phyloP scores from a whole-genome alignment of 164 flowering plant species.

The grape (Vitis vinifera) region DNA sequence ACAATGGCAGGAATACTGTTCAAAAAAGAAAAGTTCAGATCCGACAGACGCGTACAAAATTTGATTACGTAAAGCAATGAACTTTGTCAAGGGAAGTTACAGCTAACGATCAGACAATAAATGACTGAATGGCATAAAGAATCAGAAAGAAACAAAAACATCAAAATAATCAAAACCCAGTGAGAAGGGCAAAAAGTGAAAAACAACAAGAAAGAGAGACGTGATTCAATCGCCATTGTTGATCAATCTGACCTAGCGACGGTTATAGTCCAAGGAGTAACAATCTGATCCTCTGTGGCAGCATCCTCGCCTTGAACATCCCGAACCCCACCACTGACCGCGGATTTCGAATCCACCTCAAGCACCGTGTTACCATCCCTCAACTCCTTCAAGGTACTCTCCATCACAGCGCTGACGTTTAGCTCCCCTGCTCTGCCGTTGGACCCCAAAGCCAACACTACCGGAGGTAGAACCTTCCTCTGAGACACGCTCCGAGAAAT shows the following conservation, averaged over 20 bases:
- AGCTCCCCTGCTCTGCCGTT: slow-evolving; percentile 23
- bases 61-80: no score
- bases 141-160: background rate
- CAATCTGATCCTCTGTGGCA: slow-evolving; percentile 40
- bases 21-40: no score
- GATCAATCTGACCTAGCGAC: slow-evolving; percentile 36
- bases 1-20: no score
- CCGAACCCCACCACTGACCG: slow-evolving; percentile 29
- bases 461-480: slow-evolving; percentile 24
- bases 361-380: slow-evolving; percentile 20
- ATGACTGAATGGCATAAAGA: background rate
- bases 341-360: slow-evolving; percentile 23
- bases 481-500: slow-evolving; percentile 13
- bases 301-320: slow-evolving; percentile 37
- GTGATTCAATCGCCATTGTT: background rate
- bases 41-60: no score
- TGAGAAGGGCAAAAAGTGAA: background rate
- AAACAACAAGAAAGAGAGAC: background rate
- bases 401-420: slow-evolving; percentile 32
- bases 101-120: no score
- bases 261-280: slow-evolving; percentile 42
- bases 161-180: background rate
- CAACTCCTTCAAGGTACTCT: slow-evolving; percentile 28
- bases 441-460: slow-evolving; percentile 23
- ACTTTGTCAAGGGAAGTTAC: no score